These are phyloP conservation scores for Exophiala sp. DNA, from an alignment of 2,329 filamentous ascomycete species.

Conservation along the genomic window DNA sequence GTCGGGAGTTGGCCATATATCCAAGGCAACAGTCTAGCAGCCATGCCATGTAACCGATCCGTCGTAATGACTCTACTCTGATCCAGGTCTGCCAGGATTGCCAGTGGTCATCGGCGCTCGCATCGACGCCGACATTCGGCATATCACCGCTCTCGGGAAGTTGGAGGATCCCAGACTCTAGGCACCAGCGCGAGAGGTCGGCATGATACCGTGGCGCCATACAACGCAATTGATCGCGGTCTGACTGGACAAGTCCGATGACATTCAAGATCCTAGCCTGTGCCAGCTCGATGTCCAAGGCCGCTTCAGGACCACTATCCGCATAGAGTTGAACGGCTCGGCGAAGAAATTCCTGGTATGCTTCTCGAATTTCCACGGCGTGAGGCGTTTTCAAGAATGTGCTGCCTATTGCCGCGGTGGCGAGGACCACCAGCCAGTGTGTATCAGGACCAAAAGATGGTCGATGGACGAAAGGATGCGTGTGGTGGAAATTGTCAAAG, in stretches of 20 bases:
- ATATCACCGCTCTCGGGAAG: slow-evolving; percentile 5
- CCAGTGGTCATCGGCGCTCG: not conserved
- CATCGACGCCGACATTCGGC: not conserved
- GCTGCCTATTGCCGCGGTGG: slow-evolving; percentile 39
- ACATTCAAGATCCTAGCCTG: slow-evolving; percentile 24
- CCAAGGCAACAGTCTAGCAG: slow-evolving; percentile 36
- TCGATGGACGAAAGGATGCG: slow-evolving; percentile 39
- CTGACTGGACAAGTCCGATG: slow-evolving; percentile 19
- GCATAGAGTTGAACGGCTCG: slow-evolving; percentile 31
- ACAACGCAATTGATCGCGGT: slow-evolving; percentile 16
- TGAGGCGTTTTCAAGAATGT: slow-evolving; percentile 32
- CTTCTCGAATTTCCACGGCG: slow-evolving; percentile 31
- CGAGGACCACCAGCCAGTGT: slow-evolving; percentile 39
- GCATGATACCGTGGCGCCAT: slow-evolving; percentile 23
- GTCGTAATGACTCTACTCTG: slow-evolving; percentile 35
- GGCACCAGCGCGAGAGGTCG: slow-evolving; percentile 24
- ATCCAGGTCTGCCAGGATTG: slow-evolving; percentile 38
- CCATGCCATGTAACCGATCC: slow-evolving; percentile 41
- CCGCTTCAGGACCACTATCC: slow-evolving; percentile 10
- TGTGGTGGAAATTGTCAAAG: slow-evolving; percentile 37
- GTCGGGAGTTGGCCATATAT: slow-evolving; percentile 34
- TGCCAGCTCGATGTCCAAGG: slow-evolving; percentile 14
- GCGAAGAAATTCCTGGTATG: slow-evolving; percentile 41
- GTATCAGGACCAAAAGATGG: slow-evolving; percentile 36
- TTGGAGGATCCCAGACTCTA: slow-evolving; percentile 24